Evolutionary conservation across 257 asterid species (phyloP).

Genomic region (Penstemon davidsonii): DNA sequence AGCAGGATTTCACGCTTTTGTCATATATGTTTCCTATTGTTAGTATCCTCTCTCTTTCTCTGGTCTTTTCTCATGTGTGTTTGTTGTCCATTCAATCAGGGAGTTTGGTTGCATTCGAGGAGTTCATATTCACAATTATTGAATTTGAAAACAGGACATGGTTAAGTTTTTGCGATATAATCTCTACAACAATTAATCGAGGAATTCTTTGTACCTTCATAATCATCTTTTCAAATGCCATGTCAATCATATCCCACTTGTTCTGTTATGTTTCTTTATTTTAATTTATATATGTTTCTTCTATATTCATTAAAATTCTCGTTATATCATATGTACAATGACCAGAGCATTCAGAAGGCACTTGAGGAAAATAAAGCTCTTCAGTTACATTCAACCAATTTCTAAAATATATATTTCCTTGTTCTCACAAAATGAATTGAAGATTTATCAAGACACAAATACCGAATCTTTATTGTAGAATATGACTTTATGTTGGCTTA

Average conservation of each 20-base stretch:
- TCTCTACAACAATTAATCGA: conserved; percentile 4
- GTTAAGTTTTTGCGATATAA: conserved; percentile 2
- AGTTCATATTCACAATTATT: not conserved
- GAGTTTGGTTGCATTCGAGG: conserved; percentile 14
- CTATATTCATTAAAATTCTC: not conserved
- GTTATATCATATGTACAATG: not conserved
- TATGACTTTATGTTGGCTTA: not conserved
- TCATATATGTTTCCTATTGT: conserved; percentile 75
- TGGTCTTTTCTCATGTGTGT: conserved; percentile 5
- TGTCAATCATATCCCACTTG: not conserved
- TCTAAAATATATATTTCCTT: not conserved
- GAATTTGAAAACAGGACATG: not conserved
- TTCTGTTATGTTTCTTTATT: not conserved
- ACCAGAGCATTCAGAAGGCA: conserved; percentile 12
- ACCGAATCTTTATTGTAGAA: not conserved
- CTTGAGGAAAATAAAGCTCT: conserved; percentile 20
- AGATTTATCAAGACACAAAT: not conserved
- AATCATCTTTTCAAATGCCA: not conserved
- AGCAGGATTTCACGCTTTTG: conserved; percentile 68
- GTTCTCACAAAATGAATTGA: not conserved
- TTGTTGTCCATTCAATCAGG: not conserved
- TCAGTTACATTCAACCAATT: not conserved
- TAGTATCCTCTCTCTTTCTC: conserved; percentile 37
- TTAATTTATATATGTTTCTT: not conserved
- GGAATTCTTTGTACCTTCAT: not conserved